Conservation (phyloP, 1,284 basidiomycete species). For the Golubevia sp. region DNA sequence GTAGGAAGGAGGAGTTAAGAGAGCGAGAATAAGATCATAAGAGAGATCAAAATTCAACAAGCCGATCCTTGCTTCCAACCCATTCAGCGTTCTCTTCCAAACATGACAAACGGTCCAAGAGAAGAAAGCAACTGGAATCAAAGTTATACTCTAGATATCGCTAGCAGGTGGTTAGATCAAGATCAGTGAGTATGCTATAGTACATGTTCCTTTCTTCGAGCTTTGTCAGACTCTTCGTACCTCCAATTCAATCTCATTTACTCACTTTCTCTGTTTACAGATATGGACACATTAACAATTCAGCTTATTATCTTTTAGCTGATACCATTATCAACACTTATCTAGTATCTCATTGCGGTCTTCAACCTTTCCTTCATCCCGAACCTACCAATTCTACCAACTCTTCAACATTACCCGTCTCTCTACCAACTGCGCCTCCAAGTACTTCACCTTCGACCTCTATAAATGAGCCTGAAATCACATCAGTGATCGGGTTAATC, state of each 20-base stretch:
- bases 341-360: constrained; percentile 22
- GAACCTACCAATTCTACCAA: too few relatives aligned
- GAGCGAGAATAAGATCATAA: too few relatives aligned
- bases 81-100: too few relatives aligned
- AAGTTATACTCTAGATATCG: not conserved
- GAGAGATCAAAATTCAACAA: too few relatives aligned
- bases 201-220: not conserved
- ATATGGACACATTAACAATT: constrained; percentile 43
- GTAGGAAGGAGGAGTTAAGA: too few relatives aligned
- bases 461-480: too few relatives aligned
- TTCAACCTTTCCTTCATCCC: constrained; percentile 22
- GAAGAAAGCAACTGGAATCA: not conserved
- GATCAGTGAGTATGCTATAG: not conserved
- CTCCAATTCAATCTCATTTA: not conserved
- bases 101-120: not conserved
- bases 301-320: constrained; percentile 28
- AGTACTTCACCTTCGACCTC: not conserved
- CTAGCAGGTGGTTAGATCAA: not conserved
- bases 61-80: too few relatives aligned
- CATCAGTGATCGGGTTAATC: constrained; percentile 26
- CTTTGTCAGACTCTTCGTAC: not conserved
- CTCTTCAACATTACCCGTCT: not conserved
- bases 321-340: constrained; percentile 35
- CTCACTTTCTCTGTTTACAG: constrained; percentile 2
- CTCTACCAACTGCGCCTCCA: not conserved